A percentile compares a stretch with the other conserved stretches of the same genome.
Conservation (phyloP, 169 alveolate species). For the Plasmodium vivax region DNA sequence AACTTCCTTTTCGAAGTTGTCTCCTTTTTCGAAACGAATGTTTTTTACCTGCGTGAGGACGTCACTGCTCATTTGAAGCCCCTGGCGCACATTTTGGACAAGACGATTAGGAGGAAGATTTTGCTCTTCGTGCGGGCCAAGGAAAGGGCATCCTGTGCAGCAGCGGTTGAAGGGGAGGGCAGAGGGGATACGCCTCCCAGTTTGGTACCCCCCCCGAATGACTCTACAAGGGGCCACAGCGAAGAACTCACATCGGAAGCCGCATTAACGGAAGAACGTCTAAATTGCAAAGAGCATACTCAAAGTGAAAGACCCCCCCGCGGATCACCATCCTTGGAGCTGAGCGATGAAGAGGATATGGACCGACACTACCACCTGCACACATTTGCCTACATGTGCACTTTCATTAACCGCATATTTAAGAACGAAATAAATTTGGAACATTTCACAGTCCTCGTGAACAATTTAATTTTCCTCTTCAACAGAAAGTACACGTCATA, state of each 20-base stretch:
- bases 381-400: conserved; percentile 56
- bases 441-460: conserved; percentile 16
- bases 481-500: conserved; percentile 40
- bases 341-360: neutral
- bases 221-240: neutral
- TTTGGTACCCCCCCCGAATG: neutral
- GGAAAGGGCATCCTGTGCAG: neutral
- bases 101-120: conserved; percentile 34
- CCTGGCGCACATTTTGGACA: conserved; percentile 17
- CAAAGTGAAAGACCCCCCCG: neutral
- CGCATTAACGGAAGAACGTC: neutral
- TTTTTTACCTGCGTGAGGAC: conserved; percentile 27
- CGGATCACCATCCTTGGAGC: neutral
- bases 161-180: neutral
- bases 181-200: neutral
- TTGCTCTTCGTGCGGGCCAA: conserved; percentile 1
- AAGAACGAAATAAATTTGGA: conserved; percentile 24
- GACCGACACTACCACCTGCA: conserved; percentile 21
- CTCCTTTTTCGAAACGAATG: conserved; percentile 16
- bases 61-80: conserved; percentile 24
- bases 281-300: neutral
- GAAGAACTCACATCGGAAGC: neutral
- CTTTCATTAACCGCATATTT: conserved; percentile 25
- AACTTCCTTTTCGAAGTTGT: conserved; percentile 15
- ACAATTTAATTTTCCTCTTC: conserved; percentile 57